These are phyloP conservation scores for Candida frijolesensis DNA, from an alignment of 1,139 yeast genomes.

Conservation along the genomic window DNA sequence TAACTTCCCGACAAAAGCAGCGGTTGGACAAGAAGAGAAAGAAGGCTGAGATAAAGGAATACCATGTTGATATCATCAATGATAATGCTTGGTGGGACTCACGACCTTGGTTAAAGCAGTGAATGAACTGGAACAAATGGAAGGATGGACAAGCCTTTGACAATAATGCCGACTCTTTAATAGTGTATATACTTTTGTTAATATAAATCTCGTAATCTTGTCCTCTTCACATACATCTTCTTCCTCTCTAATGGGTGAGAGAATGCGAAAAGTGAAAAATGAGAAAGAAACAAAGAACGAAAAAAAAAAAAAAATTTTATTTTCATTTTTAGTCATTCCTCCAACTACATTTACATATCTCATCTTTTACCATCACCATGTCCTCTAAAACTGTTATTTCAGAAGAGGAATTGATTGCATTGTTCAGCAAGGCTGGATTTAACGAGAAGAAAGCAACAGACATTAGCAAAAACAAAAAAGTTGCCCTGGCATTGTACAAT, in stretches of 20 bases:
- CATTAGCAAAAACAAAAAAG: slow-evolving; percentile 81
- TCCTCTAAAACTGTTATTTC: slow-evolving; percentile 5
- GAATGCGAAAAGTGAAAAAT: neutral
- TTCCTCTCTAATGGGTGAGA: neutral
- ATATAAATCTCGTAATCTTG: neutral
- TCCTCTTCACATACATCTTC: neutral
- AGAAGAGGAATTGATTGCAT: slow-evolving; percentile 34
- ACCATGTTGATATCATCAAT: slow-evolving; percentile 61
- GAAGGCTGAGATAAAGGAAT: slow-evolving; percentile 46
- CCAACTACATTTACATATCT: neutral
- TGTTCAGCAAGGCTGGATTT: slow-evolving; percentile 66
- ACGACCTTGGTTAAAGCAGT: slow-evolving; percentile 36
- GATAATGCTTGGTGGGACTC: slow-evolving; percentile 57
- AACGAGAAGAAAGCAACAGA: slow-evolving; percentile 73
- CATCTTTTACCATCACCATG: neutral
- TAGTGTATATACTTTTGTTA: too few relatives aligned
- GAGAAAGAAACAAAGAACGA: neutral
- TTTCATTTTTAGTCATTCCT: neutral
- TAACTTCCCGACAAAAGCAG: slow-evolving; percentile 52
- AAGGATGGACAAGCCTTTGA: too few relatives aligned
- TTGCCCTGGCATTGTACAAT: slow-evolving; percentile 65
- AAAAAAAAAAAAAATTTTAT: neutral
- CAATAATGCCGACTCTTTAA: too few relatives aligned
- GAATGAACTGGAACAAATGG: neutral
- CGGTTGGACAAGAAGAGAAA: slow-evolving; percentile 49